These are phyloP conservation scores for Podospora conica DNA, from an alignment of 495 filamentous ascomycete species.

Conservation along the genomic window DNA sequence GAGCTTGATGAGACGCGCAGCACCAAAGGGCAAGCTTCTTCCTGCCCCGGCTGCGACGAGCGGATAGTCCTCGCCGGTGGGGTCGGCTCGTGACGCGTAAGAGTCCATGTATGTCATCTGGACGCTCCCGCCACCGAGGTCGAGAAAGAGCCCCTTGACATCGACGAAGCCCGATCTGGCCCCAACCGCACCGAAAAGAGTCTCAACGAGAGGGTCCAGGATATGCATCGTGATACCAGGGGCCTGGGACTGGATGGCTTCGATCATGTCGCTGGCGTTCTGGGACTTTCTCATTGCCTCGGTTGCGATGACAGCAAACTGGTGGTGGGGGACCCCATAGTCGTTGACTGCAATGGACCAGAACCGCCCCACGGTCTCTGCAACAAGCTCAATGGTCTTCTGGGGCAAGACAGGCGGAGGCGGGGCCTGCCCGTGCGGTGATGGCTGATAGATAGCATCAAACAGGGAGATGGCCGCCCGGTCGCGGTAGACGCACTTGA, in stretches of 20 bases:
- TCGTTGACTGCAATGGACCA: slow-evolving; percentile 57
- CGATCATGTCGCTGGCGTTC: slow-evolving; percentile 64
- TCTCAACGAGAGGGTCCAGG: slow-evolving; percentile 74
- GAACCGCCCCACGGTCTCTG: slow-evolving; percentile 63
- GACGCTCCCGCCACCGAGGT: slow-evolving; percentile 84
- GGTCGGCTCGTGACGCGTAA: slow-evolving; percentile 29
- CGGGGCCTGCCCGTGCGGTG: slow-evolving; percentile 20
- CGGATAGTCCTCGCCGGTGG: slow-evolving; percentile 48
- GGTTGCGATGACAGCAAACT: slow-evolving; percentile 75
- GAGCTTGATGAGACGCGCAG: slow-evolving; percentile 66
- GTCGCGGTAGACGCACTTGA: slow-evolving; percentile 71
- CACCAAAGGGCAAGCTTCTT: slow-evolving; percentile 72
- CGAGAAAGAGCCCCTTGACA: slow-evolving; percentile 66
- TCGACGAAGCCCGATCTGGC: slow-evolving; percentile 66
- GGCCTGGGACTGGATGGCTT: slow-evolving; percentile 47
- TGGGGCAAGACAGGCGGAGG: slow-evolving; percentile 54
- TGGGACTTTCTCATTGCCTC: slow-evolving; percentile 80
- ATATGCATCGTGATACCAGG: slow-evolving; percentile 64
- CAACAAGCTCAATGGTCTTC: slow-evolving; percentile 55
- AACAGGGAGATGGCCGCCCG: slow-evolving; percentile 82
- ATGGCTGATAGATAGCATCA: slow-evolving; percentile 59
- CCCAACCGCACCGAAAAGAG: slow-evolving; percentile 73
- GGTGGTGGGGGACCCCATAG: slow-evolving; percentile 54
- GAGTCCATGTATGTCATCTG: slow-evolving; percentile 82
- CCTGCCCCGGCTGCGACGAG: slow-evolving; percentile 42